Conservation (phyloP, 495 filamentous ascomycete genomes). For the Lophiostoma macrostomum region DNA sequence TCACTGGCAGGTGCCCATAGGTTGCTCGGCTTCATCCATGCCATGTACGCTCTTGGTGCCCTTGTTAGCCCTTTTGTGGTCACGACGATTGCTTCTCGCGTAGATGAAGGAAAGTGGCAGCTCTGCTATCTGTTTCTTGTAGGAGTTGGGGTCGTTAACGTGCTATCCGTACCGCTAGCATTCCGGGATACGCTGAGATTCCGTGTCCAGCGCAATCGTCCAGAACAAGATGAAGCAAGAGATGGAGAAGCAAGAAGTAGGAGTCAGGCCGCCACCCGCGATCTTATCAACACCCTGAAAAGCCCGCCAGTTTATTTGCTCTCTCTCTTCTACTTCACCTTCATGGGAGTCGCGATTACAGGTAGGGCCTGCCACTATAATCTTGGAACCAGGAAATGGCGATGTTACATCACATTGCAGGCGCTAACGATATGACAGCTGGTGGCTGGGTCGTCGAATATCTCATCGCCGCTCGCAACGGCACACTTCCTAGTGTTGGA, state of each 20-base stretch:
- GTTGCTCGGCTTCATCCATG: slow-evolving; percentile 58
- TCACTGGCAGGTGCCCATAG: slow-evolving; percentile 48
- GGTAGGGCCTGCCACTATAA: too few relatives aligned
- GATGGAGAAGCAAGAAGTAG: neutral
- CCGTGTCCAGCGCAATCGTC: neutral
- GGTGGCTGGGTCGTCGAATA: slow-evolving; percentile 35
- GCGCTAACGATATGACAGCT: slow-evolving; percentile 32
- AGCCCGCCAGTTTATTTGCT: slow-evolving; percentile 20
- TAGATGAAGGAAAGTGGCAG: slow-evolving; percentile 40
- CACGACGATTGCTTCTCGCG: slow-evolving; percentile 42
- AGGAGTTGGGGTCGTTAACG: slow-evolving; percentile 44
- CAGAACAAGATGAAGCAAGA: neutral
- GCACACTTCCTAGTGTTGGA: slow-evolving; percentile 34
- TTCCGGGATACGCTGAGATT: slow-evolving; percentile 20
- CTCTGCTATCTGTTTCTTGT: slow-evolving; percentile 48
- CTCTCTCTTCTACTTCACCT: slow-evolving; percentile 28
- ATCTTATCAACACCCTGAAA: slow-evolving; percentile 24
- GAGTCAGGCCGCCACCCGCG: neutral
- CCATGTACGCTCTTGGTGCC: slow-evolving; percentile 53
- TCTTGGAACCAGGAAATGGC: too few relatives aligned
- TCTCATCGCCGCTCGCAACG: slow-evolving; percentile 29
- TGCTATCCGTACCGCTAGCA: slow-evolving; percentile 27
- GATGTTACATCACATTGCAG: too few relatives aligned
- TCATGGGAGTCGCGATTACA: slow-evolving; percentile 29
- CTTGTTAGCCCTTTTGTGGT: slow-evolving; percentile 52